Evolutionary conservation across 2,329 filamentous ascomycete species (phyloP), one percentile per base, ranked within the genome.

Genomic region (Curvularia verruculosa): DNA sequence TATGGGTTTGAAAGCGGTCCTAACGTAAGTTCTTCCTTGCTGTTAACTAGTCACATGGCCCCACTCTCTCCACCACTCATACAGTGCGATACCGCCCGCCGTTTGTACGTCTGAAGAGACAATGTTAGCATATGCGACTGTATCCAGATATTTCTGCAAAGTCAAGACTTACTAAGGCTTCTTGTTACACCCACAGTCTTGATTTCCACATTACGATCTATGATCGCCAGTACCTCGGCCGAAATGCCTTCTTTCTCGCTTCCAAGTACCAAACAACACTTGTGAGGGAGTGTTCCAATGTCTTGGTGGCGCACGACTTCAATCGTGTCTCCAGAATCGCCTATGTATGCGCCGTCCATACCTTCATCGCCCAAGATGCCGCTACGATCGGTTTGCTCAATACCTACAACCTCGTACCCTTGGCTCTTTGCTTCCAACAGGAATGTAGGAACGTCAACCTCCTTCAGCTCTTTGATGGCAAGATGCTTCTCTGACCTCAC

Each of bases 351-450:
- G 29, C 18, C 47, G n/a, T 49, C 47, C 1, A 24, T 15, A 12
- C 18, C 40, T 13, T 67, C 68, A 0, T 69, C 66, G 0, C 81
- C 81, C 2, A 84, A 64, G 28, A 83, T 65, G 0, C 79, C 71
- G 49, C 78, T 81, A 1, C 78, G 73, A 65, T 84, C 81, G 18
- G 82, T 84, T 71, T 84, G 82, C 67, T 84, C 82, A 8, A 84
- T 79, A 0, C 81, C 82, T 3, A 84, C 79, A n/a, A 83, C 74
- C n/a, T 71, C 74, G 52, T 79, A 84, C 0, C 82, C 82, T 46
- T 80, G 75, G n/a, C 64, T 67, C 60, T 80, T 80, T 66, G 77
- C 77, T 15, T 65, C 61, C 0, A 71, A 64, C 4, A 84, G 61
- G 41, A 78, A 83, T 1, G 63, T 64, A 1, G 77, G 72, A 0